Evolutionary conservation across 192 early-diverging fungal genomes (phyloP).

Genomic region (Entomortierella lignicola): DNA sequence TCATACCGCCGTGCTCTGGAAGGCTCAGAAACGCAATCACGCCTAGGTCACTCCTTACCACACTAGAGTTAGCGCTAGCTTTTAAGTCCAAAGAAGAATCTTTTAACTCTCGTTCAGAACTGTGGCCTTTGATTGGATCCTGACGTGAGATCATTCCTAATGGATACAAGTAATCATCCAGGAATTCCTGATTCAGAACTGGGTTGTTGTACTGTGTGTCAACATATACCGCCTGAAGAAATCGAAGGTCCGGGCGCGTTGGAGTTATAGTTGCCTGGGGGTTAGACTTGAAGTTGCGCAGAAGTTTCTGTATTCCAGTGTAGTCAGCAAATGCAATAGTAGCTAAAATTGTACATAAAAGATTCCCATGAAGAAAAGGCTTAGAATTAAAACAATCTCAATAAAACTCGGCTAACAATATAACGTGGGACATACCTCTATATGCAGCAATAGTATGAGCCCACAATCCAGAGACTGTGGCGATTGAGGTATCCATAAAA

Average conservation of each 20-base stretch:
- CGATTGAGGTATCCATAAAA: slow-evolving; percentile 65
- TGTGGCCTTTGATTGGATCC: slow-evolving; percentile 59
- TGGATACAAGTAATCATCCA: slow-evolving; percentile 45
- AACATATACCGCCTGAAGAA: slow-evolving; percentile 68
- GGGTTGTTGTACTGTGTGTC: slow-evolving; percentile 58
- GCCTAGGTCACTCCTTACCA: slow-evolving; percentile 43
- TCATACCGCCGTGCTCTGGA: slow-evolving; percentile 75
- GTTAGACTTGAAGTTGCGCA: slow-evolving; percentile 64
- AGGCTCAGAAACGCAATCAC: slow-evolving; percentile 60
- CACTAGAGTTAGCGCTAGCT: slow-evolving; percentile 46
- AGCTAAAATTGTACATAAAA: slow-evolving; percentile 45
- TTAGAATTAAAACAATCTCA: neutral
- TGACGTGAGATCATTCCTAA: slow-evolving; percentile 59
- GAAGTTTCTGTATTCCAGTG: slow-evolving; percentile 64
- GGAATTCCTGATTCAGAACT: slow-evolving; percentile 30
- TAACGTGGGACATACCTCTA: slow-evolving; percentile 56
- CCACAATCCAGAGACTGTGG: slow-evolving; percentile 74
- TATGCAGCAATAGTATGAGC: slow-evolving; percentile 74
- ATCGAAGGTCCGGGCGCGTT: slow-evolving; percentile 71
- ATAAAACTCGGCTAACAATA: too few species aligned
- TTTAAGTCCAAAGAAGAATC: slow-evolving; percentile 37
- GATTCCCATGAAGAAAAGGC: too few species aligned
- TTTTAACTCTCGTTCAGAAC: slow-evolving; percentile 10
- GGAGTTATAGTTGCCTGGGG: slow-evolving; percentile 60
- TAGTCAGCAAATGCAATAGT: slow-evolving; percentile 78